Evolutionary conservation across 164 flowering plant species (phyloP).

Genomic region (Kalanchoe fedtschenkoi): DNA sequence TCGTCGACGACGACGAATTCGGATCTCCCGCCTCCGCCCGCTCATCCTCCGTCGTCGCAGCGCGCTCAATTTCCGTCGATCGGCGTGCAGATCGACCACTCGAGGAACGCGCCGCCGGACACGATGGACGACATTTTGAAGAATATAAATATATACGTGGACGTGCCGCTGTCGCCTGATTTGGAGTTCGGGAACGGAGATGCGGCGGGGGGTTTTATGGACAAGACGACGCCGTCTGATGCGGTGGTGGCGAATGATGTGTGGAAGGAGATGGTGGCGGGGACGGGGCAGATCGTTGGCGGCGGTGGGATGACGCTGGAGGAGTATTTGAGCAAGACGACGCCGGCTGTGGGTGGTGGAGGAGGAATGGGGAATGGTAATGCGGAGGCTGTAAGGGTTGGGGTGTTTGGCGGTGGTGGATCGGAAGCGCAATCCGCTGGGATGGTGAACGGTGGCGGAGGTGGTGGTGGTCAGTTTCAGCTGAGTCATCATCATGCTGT

Average conservation of each 20-base stretch:
- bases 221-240: not conserved
- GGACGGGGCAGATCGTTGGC: not conserved
- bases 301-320: constrained; percentile 7
- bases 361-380: not conserved
- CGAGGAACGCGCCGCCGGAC: not conserved
- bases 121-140: constrained; percentile 5
- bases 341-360: not conserved
- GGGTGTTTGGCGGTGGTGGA: not conserved
- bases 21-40: not conserved
- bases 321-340: constrained; percentile 7
- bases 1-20: constrained; percentile 1
- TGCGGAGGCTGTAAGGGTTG: not conserved
- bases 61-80: not conserved
- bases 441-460: not conserved
- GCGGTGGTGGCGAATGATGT: not conserved
- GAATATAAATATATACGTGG: constrained; percentile 5
- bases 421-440: not conserved
- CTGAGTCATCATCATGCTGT: not conserved
- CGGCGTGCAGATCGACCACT: not conserved
- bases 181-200: not conserved
- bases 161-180: constrained; percentile 1
- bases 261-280: constrained; percentile 5
- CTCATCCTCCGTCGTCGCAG: not conserved
- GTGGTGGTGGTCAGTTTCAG: constrained; percentile 4
- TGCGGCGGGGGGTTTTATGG: not conserved